phyloP scores from a whole-genome alignment of 345 rosid species.

The Eucalyptus lansdowneana region DNA sequence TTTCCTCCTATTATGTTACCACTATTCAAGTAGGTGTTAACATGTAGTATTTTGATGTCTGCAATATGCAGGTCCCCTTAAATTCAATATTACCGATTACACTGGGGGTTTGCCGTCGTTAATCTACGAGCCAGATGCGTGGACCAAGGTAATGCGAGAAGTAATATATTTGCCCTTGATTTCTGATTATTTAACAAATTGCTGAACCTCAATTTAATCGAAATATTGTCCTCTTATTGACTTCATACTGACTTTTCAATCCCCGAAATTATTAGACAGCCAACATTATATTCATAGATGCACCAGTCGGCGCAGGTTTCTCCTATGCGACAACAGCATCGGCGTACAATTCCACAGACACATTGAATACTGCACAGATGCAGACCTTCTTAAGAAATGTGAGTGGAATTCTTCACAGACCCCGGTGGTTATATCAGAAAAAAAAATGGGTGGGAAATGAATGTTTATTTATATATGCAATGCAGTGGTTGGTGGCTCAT shows the following conservation, averaged over 20 bases:
- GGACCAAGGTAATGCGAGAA: background rate
- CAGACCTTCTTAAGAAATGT: background rate
- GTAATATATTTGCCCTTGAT: background rate
- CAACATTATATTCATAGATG: slow-evolving; percentile 7
- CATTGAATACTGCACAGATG: background rate
- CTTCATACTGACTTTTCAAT: background rate
- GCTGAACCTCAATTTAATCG: background rate
- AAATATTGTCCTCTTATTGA: background rate
- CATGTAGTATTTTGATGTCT: background rate
- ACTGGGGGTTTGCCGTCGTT: slow-evolving; percentile 1
- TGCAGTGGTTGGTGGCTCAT: slow-evolving; percentile 10
- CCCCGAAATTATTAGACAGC: background rate
- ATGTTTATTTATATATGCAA: background rate
- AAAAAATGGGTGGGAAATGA: background rate
- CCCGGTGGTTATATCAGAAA: background rate
- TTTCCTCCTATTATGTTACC: no score
- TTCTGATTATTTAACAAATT: background rate
- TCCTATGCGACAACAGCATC: background rate
- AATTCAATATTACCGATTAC: background rate
- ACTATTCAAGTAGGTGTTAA: background rate
- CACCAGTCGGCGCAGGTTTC: slow-evolving; percentile 13
- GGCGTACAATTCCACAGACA: background rate
- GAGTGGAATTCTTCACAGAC: background rate
- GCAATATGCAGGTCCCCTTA: slow-evolving; percentile 3
- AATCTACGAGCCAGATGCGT: background rate